phyloP scores from a whole-genome alignment of 306 rosid genomes.

The peach (Prunus persica) region Prunus_persica_NCBIv2 NC_034014.1:25919501-25920000 shows the following conservation, averaged over 20 bases:
- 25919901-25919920: neutral
- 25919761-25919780: slow-evolving; percentile 30
- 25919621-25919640: slow-evolving; percentile 22
- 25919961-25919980: neutral
- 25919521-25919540: slow-evolving; percentile 41
- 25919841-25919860: neutral
- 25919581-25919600: slow-evolving; percentile 31
- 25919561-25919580: slow-evolving; percentile 18
- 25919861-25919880: neutral
- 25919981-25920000: slow-evolving; percentile 34
- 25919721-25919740: slow-evolving; percentile 27
- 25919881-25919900: slow-evolving; percentile 4
- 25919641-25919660: slow-evolving; percentile 13
- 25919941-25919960: neutral
- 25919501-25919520: slow-evolving; percentile 60
- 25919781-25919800: slow-evolving; percentile 28
- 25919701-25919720: slow-evolving; percentile 18
- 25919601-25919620: slow-evolving; percentile 6
- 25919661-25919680: slow-evolving; percentile 10
- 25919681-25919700: neutral
- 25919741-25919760: slow-evolving; percentile 37
- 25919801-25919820: slow-evolving; percentile 19
- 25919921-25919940: neutral
- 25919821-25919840: slow-evolving; percentile 11
- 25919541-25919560: slow-evolving; percentile 28